phyloP scores from a whole-genome alignment of 371 early-diverging fungal genomes.

The Umbelopsis sp. region DNA sequence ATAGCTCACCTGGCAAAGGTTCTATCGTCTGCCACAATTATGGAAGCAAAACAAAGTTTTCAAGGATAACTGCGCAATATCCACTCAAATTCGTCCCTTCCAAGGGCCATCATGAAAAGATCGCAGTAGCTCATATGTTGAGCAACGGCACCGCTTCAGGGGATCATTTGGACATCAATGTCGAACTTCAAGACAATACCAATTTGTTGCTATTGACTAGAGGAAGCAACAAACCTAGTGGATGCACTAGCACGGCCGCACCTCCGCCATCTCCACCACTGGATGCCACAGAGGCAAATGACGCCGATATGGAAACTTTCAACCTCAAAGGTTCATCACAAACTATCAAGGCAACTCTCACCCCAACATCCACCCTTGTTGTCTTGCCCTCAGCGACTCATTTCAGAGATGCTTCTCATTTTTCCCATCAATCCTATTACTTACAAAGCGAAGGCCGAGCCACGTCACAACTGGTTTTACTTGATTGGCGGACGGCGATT shows the following conservation, averaged over 20 bases:
- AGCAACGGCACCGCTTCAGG: conserved; percentile 79
- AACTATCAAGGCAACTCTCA: conserved; percentile 43
- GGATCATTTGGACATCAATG: conserved; percentile 59
- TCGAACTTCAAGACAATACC: conserved; percentile 46
- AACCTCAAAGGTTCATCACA: conserved; percentile 42
- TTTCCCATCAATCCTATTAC: conserved; percentile 60
- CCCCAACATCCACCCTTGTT: conserved; percentile 47
- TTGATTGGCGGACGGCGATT: conserved; percentile 69
- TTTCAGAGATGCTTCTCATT: conserved; percentile 64
- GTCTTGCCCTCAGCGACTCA: conserved; percentile 78
- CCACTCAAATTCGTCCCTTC: conserved; percentile 55
- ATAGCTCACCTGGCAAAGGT: conserved; percentile 41
- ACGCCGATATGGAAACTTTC: conserved; percentile 14
- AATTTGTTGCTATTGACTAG: conserved; percentile 74
- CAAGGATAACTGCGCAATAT: conserved; percentile 51
- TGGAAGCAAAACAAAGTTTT: conserved; percentile 36
- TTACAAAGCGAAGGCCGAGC: conserved; percentile 41
- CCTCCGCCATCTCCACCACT: conserved; percentile 2
- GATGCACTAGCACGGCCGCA: neutral
- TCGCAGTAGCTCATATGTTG: conserved; percentile 61
- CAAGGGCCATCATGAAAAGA: conserved; percentile 40
- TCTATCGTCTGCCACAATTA: conserved; percentile 42
- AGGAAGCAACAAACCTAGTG: conserved; percentile 66
- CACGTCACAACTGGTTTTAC: conserved; percentile 60
- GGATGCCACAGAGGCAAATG: neutral